Base-by-base conservation (phyloP, 2,329 filamentous ascomycete genomes). In the Decorospora gaudefroyi region DNA sequence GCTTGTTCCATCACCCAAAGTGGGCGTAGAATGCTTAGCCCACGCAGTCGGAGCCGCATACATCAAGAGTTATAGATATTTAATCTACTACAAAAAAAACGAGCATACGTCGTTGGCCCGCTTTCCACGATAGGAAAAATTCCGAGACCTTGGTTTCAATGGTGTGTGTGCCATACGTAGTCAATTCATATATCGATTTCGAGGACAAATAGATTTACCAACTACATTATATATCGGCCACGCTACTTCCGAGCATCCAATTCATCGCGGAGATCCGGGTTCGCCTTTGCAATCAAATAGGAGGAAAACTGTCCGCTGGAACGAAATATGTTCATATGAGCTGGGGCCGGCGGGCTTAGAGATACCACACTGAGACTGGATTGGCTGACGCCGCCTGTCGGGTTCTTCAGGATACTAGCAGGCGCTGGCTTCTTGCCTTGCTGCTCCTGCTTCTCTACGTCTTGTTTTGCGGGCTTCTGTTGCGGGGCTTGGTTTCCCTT, bases 401-500 rank as follows among this genome's bases (percentile, higher is more conserved):
- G 11, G n/a, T 32, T 45, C 13, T 45, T 43, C 4, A 40, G 27
- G 13, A 38, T 33, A 16, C 32, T n/a, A n/a, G n/a, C n/a, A n/a
- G n/a, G n/a, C 39, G 13, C 13, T 21, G 15, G 47, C 12, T 4
- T 16, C 19, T 7, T 21, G 13, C 8, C n/a, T 10, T 29, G 10
- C 10, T 16, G 17, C n/a, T 42, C 32, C 18, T 35, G 29, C 29
- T 49, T 54, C 31, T 59, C 55, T 28, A 53, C 51, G 16, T 57
- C 49, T 30, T 38, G 32, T 11, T 18, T 9, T 23, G 36, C 29
- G 13, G 28, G 11, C 7, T 16, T 11, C 4, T 22, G 9, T 7
- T 38, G 19, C 5, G 41, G 19, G 6, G 26, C 34, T 25, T 48
- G 38, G 4, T 45, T 51, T 13, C 78, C 78, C 70, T 86, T 87